Percentiles rank a stretch among this genome's conserved stretches.
phyloP scores from a whole-genome alignment of 2,329 filamentous ascomycete species.

The Penicillium sp. region DNA sequence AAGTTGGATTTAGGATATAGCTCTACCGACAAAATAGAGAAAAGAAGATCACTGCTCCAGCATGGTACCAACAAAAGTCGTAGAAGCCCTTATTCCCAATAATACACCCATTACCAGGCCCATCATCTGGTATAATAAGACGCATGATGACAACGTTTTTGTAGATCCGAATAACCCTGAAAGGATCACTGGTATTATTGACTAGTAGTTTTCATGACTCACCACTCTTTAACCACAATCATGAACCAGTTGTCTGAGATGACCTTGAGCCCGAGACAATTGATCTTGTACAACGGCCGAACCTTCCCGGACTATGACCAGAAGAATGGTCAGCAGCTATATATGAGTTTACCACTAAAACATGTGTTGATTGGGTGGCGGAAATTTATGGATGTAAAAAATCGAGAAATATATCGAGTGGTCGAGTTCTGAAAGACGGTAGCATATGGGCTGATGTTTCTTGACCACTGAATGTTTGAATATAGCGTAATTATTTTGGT shows the following conservation, averaged over 20 bases:
- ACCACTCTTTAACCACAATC: conserved; percentile 35
- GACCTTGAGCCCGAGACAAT: conserved; percentile 35
- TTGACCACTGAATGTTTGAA: conserved; percentile 37
- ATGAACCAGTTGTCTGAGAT: conserved; percentile 31
- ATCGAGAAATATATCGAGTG: conserved; percentile 29
- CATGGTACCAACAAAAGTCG: too few species aligned
- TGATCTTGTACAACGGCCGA: conserved; percentile 27
- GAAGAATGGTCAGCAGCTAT: conserved; percentile 31
- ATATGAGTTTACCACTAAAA: conserved; percentile 31
- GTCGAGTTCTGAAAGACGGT: conserved; percentile 31
- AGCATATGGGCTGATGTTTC: conserved; percentile 35
- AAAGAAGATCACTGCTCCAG: too few species aligned
- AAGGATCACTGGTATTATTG: too few species aligned
- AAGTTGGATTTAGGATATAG: too few species aligned
- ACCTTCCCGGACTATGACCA: conserved; percentile 30
- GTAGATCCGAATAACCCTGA: too few species aligned
- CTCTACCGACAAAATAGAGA: too few species aligned
- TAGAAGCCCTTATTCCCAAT: too few species aligned
- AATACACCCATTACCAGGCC: too few species aligned
- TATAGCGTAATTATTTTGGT: conserved; percentile 37
- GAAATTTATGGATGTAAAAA: conserved; percentile 35
- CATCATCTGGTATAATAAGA: too few species aligned
- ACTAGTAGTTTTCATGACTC: conserved; percentile 3
- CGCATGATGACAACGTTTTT: too few species aligned
- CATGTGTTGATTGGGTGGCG: conserved; percentile 33